These are phyloP conservation scores for Penicillium olsonii DNA, from an alignment of 2,329 filamentous ascomycete genomes.

Conservation along the genomic window DNA sequence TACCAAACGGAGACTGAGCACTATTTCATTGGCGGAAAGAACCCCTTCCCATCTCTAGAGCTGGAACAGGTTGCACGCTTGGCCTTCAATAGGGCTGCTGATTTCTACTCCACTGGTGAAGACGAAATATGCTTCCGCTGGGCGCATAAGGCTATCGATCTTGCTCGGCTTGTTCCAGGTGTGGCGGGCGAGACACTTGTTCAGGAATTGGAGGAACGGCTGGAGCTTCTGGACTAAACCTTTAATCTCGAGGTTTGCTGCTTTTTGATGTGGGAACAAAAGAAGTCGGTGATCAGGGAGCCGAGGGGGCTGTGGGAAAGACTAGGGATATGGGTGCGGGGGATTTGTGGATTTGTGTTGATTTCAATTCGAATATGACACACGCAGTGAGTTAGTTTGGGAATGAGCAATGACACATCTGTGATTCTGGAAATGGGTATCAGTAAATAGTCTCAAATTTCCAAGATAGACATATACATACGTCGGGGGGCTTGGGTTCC, in stretches of 20 bases:
- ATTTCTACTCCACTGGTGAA: conserved; percentile 45
- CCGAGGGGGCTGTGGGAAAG: too few relatives aligned
- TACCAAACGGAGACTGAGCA: neutral
- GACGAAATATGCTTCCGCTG: conserved; percentile 38
- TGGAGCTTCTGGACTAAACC: conserved; percentile 16
- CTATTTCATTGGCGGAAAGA: neutral
- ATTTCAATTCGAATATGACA: too few relatives aligned
- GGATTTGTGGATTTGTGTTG: too few relatives aligned
- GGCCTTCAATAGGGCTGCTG: conserved; percentile 58
- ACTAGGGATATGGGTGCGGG: too few relatives aligned
- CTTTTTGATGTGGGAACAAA: neutral
- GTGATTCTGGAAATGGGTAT: too few relatives aligned
- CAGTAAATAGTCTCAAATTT: too few relatives aligned
- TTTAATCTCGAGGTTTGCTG: too few relatives aligned
- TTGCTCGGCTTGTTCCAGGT: conserved; percentile 31
- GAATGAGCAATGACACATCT: too few relatives aligned
- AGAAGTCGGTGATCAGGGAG: neutral
- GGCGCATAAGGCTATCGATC: conserved; percentile 38
- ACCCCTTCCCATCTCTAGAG: conserved; percentile 54
- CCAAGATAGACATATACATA: too few relatives aligned
- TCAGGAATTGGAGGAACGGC: neutral
- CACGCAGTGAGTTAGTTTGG: too few relatives aligned
- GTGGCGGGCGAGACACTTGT: conserved; percentile 18
- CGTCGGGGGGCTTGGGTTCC: too few relatives aligned
- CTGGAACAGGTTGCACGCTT: conserved; percentile 59